phyloP scores from a whole-genome alignment of 1,284 basidiomycete genomes.

The Tylopilus sp. region DNA sequence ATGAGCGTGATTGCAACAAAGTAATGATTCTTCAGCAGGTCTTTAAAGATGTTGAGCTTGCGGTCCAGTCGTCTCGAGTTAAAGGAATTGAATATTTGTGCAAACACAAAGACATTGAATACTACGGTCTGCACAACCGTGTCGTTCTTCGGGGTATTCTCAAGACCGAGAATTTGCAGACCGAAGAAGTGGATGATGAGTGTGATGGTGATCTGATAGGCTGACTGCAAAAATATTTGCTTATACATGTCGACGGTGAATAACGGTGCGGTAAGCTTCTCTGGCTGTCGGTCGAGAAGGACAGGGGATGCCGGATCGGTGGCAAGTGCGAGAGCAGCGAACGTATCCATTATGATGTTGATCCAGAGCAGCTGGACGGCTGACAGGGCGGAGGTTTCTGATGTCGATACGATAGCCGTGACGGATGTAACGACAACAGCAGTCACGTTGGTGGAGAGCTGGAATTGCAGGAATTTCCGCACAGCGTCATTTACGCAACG shows the following conservation, averaged over 20 bases:
- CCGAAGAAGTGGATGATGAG: slow-evolving; percentile 91
- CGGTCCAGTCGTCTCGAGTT: slow-evolving; percentile 88
- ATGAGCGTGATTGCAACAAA: slow-evolving; percentile 86
- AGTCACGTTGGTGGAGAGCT: slow-evolving; percentile 94
- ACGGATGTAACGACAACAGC: slow-evolving; percentile 94
- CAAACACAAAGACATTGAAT: slow-evolving; percentile 97
- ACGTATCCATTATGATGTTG: slow-evolving; percentile 97
- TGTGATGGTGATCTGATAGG: slow-evolving; percentile 83
- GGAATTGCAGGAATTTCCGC: slow-evolving; percentile 97
- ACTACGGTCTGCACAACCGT: slow-evolving; percentile 78
- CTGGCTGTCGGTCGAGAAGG: slow-evolving; percentile 87
- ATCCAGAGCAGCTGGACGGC: slow-evolving; percentile 98
- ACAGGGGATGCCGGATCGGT: slow-evolving; percentile 88
- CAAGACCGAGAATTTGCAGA: slow-evolving; percentile 62
- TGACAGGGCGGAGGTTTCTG: slow-evolving; percentile 82
- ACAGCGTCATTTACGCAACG: slow-evolving; percentile 98
- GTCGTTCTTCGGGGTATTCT: slow-evolving; percentile 41
- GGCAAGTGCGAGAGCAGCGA: slow-evolving; percentile 94
- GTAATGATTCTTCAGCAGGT: slow-evolving; percentile 77
- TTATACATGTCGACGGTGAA: slow-evolving; percentile 93
- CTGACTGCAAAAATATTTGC: slow-evolving; percentile 88
- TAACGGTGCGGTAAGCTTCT: slow-evolving; percentile 82
- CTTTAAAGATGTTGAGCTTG: slow-evolving; percentile 87
- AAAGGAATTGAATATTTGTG: slow-evolving; percentile 92
- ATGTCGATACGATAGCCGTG: slow-evolving; percentile 76